Conservation (phyloP, 805 yeast species). For the Wickerhamomyces xylosicus region DNA sequence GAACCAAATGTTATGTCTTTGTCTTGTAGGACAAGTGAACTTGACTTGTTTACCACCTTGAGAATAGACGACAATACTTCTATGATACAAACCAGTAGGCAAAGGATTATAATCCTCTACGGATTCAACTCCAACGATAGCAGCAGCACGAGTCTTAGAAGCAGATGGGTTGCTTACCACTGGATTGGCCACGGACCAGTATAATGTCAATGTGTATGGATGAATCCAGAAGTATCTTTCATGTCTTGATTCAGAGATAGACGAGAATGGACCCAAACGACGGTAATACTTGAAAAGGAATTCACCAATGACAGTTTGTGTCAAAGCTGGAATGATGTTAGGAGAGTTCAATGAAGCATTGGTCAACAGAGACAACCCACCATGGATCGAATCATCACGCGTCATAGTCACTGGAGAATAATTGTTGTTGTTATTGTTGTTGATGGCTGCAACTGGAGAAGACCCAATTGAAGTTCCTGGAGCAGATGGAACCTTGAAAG, state of each 20-base stretch:
- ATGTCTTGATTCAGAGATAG: slow-evolving; percentile 70
- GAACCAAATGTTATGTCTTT: slow-evolving; percentile 86
- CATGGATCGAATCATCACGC: slow-evolving; percentile 21
- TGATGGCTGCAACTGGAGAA: too few relatives aligned
- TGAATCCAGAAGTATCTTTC: slow-evolving; percentile 94
- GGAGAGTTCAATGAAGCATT: slow-evolving; percentile 56
- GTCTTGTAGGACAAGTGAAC: slow-evolving; percentile 80
- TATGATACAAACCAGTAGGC: slow-evolving; percentile 82
- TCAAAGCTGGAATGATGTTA: slow-evolving; percentile 72
- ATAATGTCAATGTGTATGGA: slow-evolving; percentile 83
- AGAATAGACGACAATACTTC: slow-evolving; percentile 70
- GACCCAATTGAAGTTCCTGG: neutral
- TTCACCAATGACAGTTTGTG: slow-evolving; percentile 93
- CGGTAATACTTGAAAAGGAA: slow-evolving; percentile 78
- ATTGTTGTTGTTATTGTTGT: too few relatives aligned
- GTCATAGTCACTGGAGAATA: slow-evolving; percentile 1
- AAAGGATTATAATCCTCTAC: slow-evolving; percentile 78
- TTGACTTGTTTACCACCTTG: slow-evolving; percentile 45
- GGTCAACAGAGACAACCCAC: slow-evolving; percentile 34
- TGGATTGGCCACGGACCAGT: slow-evolving; percentile 83
- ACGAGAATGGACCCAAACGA: slow-evolving; percentile 60
- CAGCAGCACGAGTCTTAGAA: slow-evolving; percentile 66
- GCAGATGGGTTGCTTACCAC: slow-evolving; percentile 56
- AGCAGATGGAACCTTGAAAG: neutral
- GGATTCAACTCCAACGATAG: slow-evolving; percentile 69